These are phyloP conservation scores for Picea sitchensis DNA, from an alignment of 75 land plant species.

Conservation along the genomic window DNA sequence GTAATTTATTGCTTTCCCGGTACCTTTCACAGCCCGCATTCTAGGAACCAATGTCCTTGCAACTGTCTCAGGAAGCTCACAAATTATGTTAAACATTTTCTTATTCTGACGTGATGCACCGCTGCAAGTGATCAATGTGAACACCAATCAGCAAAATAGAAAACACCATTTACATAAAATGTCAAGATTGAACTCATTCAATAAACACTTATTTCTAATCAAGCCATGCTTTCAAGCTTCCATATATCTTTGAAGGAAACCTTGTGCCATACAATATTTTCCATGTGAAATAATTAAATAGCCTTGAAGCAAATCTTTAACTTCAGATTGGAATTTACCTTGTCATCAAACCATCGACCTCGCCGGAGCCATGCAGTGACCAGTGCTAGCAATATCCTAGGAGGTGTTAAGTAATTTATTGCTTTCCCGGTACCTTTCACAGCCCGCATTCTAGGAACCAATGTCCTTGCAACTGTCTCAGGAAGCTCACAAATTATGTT, in stretches of 20 bases:
- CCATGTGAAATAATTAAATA: constrained; percentile 7
- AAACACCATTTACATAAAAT: neutral
- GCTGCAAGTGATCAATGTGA: constrained; percentile 42
- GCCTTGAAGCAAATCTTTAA: neutral
- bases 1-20: constrained; percentile 89
- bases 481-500: constrained; percentile 99
- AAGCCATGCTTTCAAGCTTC: neutral
- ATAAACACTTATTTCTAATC: neutral
- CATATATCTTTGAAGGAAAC: neutral
- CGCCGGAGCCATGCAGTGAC: constrained; percentile 91
- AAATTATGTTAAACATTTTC: constrained; percentile 94
- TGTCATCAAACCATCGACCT: constrained; percentile 99
- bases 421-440: constrained; percentile 98
- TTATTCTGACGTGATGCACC: constrained; percentile 89
- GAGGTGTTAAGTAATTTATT: constrained; percentile 91
- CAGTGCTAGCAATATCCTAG: constrained; percentile 87
- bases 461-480: constrained; percentile 91
- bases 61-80: constrained; percentile 99
- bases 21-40: constrained; percentile 91
- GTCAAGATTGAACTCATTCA: neutral
- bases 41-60: constrained; percentile 91
- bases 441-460: constrained; percentile 87
- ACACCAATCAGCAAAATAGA: neutral
- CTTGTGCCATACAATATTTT: neutral
- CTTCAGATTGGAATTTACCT: constrained; percentile 45